These are phyloP conservation scores for Plasmodium billcollinsi DNA, from an alignment of 169 alveolate species.

Conservation along the genomic window DNA sequence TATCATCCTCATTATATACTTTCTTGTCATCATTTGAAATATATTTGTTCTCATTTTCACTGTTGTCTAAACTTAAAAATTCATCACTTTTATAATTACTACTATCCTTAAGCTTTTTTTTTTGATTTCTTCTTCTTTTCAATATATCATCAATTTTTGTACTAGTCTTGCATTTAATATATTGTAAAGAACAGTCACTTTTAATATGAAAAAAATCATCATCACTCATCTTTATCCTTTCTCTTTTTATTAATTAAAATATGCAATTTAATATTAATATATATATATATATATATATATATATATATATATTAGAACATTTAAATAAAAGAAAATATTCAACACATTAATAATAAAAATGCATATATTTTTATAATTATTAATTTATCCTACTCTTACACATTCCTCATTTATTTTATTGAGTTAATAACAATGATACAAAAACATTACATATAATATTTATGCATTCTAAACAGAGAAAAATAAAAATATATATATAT, in stretches of 20 bases:
- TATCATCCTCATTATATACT: background rate
- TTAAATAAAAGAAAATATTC: no score
- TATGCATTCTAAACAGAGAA: no score
- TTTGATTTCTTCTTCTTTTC: slow-evolving; percentile 39
- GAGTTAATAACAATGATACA: no score
- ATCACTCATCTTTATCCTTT: slow-evolving; percentile 63
- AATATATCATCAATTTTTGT: slow-evolving; percentile 75
- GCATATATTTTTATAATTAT: no score
- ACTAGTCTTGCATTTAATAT: slow-evolving; percentile 66
- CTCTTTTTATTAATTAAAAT: background rate
- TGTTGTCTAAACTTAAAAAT: slow-evolving; percentile 9
- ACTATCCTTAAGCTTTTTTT: slow-evolving; percentile 12
- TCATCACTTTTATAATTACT: background rate
- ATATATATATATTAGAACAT: background rate
- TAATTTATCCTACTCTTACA: no score
- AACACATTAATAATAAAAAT: no score
- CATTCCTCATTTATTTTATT: no score
- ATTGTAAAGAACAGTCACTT: slow-evolving; percentile 38
- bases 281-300: background rate
- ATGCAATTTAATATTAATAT: background rate
- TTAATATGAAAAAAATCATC: slow-evolving; percentile 73
- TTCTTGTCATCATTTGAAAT: background rate
- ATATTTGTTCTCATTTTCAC: background rate
- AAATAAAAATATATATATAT: no score
- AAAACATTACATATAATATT: no score